Evolutionary conservation across 257 asterid species (phyloP).

Genomic region (Solanum chmielewskii): DNA sequence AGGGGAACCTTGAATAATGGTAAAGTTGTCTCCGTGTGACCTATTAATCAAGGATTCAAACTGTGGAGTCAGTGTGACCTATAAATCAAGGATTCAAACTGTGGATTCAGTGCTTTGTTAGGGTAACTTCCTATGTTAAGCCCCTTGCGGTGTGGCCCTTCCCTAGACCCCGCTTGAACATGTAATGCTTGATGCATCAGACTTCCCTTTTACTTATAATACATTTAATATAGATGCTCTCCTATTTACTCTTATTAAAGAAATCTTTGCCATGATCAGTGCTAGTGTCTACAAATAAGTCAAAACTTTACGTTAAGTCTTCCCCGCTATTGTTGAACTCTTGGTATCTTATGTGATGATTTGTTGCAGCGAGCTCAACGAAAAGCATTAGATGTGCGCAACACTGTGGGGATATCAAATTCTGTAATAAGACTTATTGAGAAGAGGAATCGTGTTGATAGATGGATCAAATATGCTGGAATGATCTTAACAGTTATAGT

Average conservation of each 20-base stretch:
- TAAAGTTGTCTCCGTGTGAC: not conserved
- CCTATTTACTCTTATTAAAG: not conserved
- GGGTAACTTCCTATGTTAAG: not conserved
- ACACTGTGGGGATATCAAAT: constrained; percentile 77
- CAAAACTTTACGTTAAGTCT: not conserved
- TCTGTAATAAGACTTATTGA: constrained; percentile 70
- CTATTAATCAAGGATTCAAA: not conserved
- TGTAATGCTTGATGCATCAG: not conserved
- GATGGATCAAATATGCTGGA: constrained; percentile 81
- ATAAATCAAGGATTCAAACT: not conserved
- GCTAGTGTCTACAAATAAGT: not conserved
- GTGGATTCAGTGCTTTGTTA: not conserved
- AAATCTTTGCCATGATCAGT: not conserved
- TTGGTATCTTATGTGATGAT: not conserved
- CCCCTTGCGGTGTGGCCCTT: not conserved
- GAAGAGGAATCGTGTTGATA: constrained; percentile 77
- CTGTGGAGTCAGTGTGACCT: not conserved
- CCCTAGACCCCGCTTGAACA: not conserved
- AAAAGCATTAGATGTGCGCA: constrained; percentile 16
- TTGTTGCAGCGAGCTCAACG: not conserved
- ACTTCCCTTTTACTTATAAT: not conserved
- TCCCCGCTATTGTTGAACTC: not conserved
- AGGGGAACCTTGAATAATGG: not conserved
- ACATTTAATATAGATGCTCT: not conserved
- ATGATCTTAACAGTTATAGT: constrained; percentile 45